Base-by-base conservation (phyloP, 108 stramenopile genomes). In the Cyclotella baltica region DNA sequence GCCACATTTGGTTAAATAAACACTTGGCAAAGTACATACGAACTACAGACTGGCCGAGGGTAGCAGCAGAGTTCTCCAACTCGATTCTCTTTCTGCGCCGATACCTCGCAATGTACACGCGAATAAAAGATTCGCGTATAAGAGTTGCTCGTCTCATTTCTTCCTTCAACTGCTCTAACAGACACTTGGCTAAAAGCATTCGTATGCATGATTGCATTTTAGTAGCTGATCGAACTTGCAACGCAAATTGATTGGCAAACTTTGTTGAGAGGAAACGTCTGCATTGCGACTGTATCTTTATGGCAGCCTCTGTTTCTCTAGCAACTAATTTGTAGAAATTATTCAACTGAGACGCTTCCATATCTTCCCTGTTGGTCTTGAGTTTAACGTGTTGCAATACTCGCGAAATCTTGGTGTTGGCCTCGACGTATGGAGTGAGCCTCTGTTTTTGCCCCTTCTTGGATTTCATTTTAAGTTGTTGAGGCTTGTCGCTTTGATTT, bases 21-120 rank as follows among this genome's bases (percentile, higher is more conserved):
- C 57, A 73, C 46, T 79, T 78, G 3, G 83, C 83, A 53, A 75
- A 62, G 57, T 33, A 70, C 77, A 83, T 78, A n/a, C 78, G 72
- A 25, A 79, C 58, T n/a, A 37, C 67, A 23, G 77, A 84, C 55
- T 84, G 83, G 33, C 73, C 75, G 62, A 63, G 30, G 23, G 70
- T 40, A 13, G 78, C 83, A 28, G 83, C 70, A n/a, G 53, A 25
- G 25, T 57, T 8, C 38, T 84, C 83, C 58, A 75, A 30, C 62
- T 80, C 35, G 27, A 70, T 56, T 28, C 63, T 46, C 35, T 84
- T 79, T 29, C 61, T 66, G 37, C 73, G 48, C 35, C 59, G 66
- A 37, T 65, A 80, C 52, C 83, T 37, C 4, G 83, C 73, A 34
- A 80, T 34, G 25, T 57, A 57, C 16, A 55, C 10, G 35, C 73